Evolutionary conservation across 2,329 filamentous ascomycete genomes (phyloP).

Genomic region (Fusarium temperatum): DNA sequence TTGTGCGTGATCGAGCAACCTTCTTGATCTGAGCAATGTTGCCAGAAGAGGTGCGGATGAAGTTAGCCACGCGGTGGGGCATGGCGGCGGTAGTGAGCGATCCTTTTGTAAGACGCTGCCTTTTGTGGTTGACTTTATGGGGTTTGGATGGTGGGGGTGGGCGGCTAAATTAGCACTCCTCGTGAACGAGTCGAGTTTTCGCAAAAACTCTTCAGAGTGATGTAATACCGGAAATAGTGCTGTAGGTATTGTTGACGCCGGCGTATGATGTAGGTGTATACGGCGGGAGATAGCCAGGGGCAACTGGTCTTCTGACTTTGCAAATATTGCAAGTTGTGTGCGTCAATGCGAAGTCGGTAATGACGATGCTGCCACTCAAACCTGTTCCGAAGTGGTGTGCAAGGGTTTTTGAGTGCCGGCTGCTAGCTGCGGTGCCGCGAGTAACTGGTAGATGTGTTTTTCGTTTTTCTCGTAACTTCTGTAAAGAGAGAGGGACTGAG

Average conservation of each 20-base stretch:
- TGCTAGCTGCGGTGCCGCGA: slow-evolving; percentile 16
- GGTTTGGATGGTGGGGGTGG: slow-evolving; percentile 17
- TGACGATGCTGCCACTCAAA: slow-evolving; percentile 25
- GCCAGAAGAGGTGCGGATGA: slow-evolving; percentile 66
- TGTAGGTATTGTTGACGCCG: slow-evolving; percentile 1
- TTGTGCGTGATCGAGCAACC: slow-evolving; percentile 44
- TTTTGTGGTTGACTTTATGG: slow-evolving; percentile 10
- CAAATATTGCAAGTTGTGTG: slow-evolving; percentile 7
- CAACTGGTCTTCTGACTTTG: slow-evolving; percentile 25
- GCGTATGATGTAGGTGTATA: slow-evolving; percentile 15
- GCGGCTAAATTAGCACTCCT: slow-evolving; percentile 29
- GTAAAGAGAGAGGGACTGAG: slow-evolving; percentile 3
- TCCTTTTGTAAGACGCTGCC: slow-evolving; percentile 26
- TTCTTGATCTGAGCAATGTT: slow-evolving; percentile 62
- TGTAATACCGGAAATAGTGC: slow-evolving; percentile 25
- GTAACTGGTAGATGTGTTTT: slow-evolving; percentile 18
- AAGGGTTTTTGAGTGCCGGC: slow-evolving; percentile 26
- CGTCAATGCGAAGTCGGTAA: slow-evolving; percentile 15
- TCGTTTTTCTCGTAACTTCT: slow-evolving; percentile 13
- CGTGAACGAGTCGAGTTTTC: slow-evolving; percentile 22
- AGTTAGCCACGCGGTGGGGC: slow-evolving; percentile 67
- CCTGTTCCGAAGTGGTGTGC: slow-evolving; percentile 29
- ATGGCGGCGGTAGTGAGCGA: slow-evolving; percentile 50
- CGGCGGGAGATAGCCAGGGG: slow-evolving; percentile 34
- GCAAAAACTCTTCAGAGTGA: slow-evolving; percentile 31